Conservation (phyloP, 139 green algal species). For the Diplosphaera chodatii region DNA sequence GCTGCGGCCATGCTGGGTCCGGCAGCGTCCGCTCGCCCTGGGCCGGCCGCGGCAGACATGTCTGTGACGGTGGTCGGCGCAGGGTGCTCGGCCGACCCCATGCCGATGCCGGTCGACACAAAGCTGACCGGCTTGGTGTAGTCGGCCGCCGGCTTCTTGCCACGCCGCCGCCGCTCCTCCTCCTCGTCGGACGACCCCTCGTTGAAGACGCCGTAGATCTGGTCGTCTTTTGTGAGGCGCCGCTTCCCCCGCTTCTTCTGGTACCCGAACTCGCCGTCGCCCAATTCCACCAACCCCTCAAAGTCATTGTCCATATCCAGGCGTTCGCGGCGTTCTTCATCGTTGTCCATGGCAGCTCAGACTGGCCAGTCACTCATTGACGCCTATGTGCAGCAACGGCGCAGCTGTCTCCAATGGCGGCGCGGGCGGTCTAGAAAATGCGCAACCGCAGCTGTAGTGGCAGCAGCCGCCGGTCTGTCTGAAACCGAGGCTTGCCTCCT, state of each 20-base stretch:
- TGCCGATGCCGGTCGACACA: conserved; percentile 58
- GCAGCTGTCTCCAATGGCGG: too few species aligned
- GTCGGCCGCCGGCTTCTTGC: conserved; percentile 31
- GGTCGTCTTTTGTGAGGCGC: conserved; percentile 78
- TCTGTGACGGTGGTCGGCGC: not conserved
- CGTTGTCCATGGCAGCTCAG: conserved; percentile 18
- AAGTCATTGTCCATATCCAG: conserved; percentile 79
- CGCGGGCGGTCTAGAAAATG: too few species aligned
- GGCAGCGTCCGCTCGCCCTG: too few species aligned
- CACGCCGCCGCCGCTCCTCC: conserved; percentile 14
- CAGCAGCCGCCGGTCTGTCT: too few species aligned
- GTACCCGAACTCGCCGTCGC: conserved; percentile 82
- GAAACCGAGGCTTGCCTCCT: too few species aligned
- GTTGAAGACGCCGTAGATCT: conserved; percentile 82
- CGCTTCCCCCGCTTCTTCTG: conserved; percentile 48
- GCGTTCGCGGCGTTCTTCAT: conserved; percentile 62
- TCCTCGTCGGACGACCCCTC: conserved; percentile 37
- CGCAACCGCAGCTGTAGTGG: too few species aligned
- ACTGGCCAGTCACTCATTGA: too few species aligned
- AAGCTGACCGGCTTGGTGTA: conserved; percentile 77
- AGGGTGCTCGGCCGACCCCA: conserved; percentile 14
- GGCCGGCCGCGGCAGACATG: conserved; percentile 2
- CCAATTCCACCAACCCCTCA: conserved; percentile 75
- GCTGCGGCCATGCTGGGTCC: too few species aligned
- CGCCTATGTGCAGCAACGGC: too few species aligned